Percentiles rank a stretch among this genome's conserved stretches.
These are phyloP conservation scores for Pichia occidentalis DNA, from an alignment of 805 yeast species.

Conservation along the genomic window DNA sequence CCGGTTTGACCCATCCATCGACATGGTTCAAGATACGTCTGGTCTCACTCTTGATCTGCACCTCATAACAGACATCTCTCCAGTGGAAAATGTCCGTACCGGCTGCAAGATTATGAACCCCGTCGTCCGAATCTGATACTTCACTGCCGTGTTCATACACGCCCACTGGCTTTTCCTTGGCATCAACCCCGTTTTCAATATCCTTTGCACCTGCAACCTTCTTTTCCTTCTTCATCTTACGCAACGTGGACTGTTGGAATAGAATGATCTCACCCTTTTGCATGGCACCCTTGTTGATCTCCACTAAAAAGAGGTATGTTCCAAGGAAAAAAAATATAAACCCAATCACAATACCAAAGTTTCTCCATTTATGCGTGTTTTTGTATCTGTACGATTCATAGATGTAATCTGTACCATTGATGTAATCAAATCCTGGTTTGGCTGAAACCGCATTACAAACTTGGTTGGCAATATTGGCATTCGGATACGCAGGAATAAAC, in stretches of 20 bases:
- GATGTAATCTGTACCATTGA: conserved; percentile 57
- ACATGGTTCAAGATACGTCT: conserved; percentile 58
- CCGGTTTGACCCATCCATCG: conserved; percentile 81
- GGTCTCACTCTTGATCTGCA: conserved; percentile 53
- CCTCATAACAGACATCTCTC: conserved; percentile 68
- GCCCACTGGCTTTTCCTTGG: conserved; percentile 20
- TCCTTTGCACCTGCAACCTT: conserved; percentile 18
- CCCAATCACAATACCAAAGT: conserved; percentile 58
- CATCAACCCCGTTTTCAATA: conserved; percentile 20
- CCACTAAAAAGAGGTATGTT: conserved; percentile 47
- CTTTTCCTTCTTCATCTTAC: conserved; percentile 36
- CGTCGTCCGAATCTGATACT: conserved; percentile 17
- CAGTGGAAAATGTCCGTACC: conserved; percentile 62
- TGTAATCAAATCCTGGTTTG: conserved; percentile 42
- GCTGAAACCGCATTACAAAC: conserved; percentile 48
- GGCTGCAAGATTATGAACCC: conserved; percentile 25
- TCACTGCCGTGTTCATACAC: conserved; percentile 18
- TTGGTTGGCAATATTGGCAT: conserved; percentile 16
- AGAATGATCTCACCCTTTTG: conserved; percentile 64
- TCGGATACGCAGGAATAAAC: conserved; percentile 39
- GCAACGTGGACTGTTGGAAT: conserved; percentile 44
- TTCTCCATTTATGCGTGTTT: conserved; percentile 83
- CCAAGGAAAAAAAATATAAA: conserved; percentile 46
- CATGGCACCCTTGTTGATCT: conserved; percentile 50
- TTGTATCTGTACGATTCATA: no score